A percentile compares a stretch with the other conserved stretches of the same genome.
phyloP scores from a whole-genome alignment of 345 rosid genomes.

The Tarenaya hassleriana region DNA sequence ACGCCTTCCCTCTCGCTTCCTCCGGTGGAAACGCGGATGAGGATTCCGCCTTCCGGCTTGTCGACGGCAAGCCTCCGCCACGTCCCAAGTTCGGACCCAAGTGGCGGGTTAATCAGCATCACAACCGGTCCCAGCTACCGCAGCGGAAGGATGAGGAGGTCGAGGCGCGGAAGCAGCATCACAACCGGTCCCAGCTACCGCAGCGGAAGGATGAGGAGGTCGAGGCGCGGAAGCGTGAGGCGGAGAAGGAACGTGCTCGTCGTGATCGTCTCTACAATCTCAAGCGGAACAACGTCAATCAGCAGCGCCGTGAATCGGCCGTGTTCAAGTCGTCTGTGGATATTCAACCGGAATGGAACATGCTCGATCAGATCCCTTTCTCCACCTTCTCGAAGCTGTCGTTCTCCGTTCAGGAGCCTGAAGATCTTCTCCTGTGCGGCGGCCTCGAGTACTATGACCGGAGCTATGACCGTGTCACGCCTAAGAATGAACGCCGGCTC shows the following conservation, averaged over 20 bases:
- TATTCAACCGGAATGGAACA: slow-evolving; percentile 96
- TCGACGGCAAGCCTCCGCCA: slow-evolving; percentile 83
- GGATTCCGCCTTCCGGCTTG: slow-evolving; percentile 82
- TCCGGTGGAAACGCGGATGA: slow-evolving; percentile 42
- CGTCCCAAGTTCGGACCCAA: slow-evolving; percentile 89
- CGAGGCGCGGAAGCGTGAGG: slow-evolving; percentile 77
- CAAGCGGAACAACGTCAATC: slow-evolving; percentile 61
- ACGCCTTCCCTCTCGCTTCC: slow-evolving; percentile 45
- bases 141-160: slow-evolving; percentile 97
- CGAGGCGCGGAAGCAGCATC: slow-evolving; percentile 63
- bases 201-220: slow-evolving; percentile 97
- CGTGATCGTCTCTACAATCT: slow-evolving; percentile 72
- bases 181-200: slow-evolving; percentile 67
- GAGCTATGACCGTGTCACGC: slow-evolving; percentile 62
- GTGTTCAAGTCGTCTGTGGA: slow-evolving; percentile 82
- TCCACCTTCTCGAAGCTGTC: slow-evolving; percentile 80
- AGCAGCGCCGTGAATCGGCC: slow-evolving; percentile 79
- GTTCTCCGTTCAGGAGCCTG: slow-evolving; percentile 69
- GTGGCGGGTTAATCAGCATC: slow-evolving; percentile 74
- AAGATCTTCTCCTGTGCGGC: slow-evolving; percentile 74
- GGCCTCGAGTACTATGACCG: slow-evolving; percentile 73
- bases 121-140: slow-evolving; percentile 67
- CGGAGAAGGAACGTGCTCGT: slow-evolving; percentile 90
- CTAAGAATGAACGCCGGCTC: slow-evolving; percentile 68
- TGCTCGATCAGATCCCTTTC: slow-evolving; percentile 97